Evolutionary conservation across 352 stramenopile species (phyloP), one percentile per base, ranked within the genome.

Genomic region (Phytophthora multivora): DNA sequence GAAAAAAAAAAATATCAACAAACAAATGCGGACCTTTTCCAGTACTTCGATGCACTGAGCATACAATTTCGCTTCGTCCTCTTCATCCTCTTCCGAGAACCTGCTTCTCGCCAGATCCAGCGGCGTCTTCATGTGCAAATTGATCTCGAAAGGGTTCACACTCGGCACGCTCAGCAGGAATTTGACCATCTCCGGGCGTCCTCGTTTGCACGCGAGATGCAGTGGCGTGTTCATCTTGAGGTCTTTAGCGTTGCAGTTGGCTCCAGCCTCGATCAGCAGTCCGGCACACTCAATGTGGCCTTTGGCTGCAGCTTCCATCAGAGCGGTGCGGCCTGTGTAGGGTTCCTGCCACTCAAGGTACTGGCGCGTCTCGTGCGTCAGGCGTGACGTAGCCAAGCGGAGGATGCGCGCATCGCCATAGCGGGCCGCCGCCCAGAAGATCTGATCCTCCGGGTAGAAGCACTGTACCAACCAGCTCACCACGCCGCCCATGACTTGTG

Each of bases 341-440:
- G 75, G 73, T 51, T 89, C 78, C 23, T 84, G 72, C 72, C 75
- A 89, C 45, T 89, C 77, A n/a, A 90, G 49, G 38, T 67, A 76
- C 23, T 68, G 59, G 26, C 66, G 75, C 19, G 70, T 86, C 43
- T 75, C 59, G 1, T 56, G 60, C 21, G 73, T 86, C 5, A 86
- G 66, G 9, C 64, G 64, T 21, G 59, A 66, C 31, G 75, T 54
- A 15, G 73, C 72, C 7, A 54, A 59, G 19, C 67, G 79, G 26
- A 89, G 69, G 19, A 65, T 33, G 10, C 66, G 25, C 41, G 64
- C 65, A 39, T 88, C 69, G n/a, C 66, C 73, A 7, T 71, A 74
- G 23, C 66, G 69, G 41, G 75, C 79, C 0, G 77, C 79, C 25
- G 76, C 61, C 75, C 78, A 90, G 25, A 85, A 60, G 12, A 83